Conservation (phyloP, 2,329 filamentous ascomycete genomes). For the Trichoderma koningiopsis region DNA sequence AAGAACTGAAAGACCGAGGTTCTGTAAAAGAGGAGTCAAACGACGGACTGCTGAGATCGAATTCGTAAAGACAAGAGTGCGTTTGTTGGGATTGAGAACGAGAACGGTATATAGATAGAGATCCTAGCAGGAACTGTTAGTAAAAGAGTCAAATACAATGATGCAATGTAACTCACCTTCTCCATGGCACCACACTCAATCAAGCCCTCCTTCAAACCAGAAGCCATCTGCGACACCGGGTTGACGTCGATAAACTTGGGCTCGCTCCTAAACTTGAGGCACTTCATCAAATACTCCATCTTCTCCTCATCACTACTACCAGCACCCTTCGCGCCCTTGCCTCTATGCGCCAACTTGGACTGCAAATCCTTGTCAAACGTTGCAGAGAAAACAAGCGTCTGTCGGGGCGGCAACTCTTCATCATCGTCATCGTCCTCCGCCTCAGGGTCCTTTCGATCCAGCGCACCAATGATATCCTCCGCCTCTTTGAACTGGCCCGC, state of each 20-base stretch:
- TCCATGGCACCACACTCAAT: constrained; percentile 92
- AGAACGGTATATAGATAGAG: constrained; percentile 89
- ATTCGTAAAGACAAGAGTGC: constrained; percentile 91
- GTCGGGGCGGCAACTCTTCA: constrained; percentile 55
- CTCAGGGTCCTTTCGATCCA: constrained; percentile 72
- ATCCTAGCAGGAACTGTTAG: constrained; percentile 56
- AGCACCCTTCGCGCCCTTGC: constrained; percentile 45
- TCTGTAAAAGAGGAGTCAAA: constrained; percentile 79
- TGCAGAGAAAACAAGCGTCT: constrained; percentile 94
- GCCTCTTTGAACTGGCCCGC: constrained; percentile 95
- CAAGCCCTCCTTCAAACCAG: constrained; percentile 81
- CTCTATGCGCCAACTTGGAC: constrained; percentile 83
- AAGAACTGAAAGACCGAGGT: constrained; percentile 73
- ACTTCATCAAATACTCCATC: constrained; percentile 89
- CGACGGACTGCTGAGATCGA: constrained; percentile 91
- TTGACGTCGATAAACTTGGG: constrained; percentile 94
- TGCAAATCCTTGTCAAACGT: constrained; percentile 92
- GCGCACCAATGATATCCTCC: constrained; percentile 78
- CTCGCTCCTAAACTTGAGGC: constrained; percentile 81
- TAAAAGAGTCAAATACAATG: not conserved
- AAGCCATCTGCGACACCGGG: constrained; percentile 84
- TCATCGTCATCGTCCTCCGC: constrained; percentile 53
- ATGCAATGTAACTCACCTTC: constrained; percentile 60
- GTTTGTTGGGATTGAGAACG: constrained; percentile 76
- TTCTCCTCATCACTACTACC: constrained; percentile 71